Conservation (phyloP, 441 rosid species). For the Gossypium davidsonii region DNA sequence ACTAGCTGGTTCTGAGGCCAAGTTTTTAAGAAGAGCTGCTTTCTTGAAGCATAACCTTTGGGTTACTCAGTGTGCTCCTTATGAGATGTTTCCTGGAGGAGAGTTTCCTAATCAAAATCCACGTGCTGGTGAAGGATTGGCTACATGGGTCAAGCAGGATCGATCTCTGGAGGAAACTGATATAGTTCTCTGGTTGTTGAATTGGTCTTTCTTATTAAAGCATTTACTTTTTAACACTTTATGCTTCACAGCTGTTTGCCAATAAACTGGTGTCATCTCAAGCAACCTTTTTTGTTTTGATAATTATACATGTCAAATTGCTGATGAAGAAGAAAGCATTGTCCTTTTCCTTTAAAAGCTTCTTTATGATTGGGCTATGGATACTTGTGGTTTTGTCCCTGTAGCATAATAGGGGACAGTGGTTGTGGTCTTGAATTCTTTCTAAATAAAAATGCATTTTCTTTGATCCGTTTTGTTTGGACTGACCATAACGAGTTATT, state of each 20-base stretch:
- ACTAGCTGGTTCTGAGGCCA: constrained; percentile 43
- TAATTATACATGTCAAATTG: neutral
- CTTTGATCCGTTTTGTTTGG: neutral
- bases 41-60: constrained; percentile 52
- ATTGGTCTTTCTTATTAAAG: neutral
- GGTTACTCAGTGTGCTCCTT: constrained; percentile 42
- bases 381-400: neutral
- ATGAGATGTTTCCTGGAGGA: constrained; percentile 48
- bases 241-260: neutral
- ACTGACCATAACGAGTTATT: neutral
- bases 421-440: neutral
- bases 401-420: neutral
- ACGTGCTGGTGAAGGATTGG: constrained; percentile 40
- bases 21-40: constrained; percentile 47
- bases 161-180: constrained; percentile 44
- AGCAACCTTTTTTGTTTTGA: neutral
- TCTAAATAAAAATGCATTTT: neutral
- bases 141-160: constrained; percentile 47
- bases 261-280: neutral
- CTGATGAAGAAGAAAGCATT: neutral
- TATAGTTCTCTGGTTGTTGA: constrained; percentile 41
- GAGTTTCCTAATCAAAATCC: constrained; percentile 56
- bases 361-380: neutral
- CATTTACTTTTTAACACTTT: neutral
- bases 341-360: neutral